phyloP scores from a whole-genome alignment of 2,329 filamentous ascomycete species.

The Diplodia corticola region DNA sequence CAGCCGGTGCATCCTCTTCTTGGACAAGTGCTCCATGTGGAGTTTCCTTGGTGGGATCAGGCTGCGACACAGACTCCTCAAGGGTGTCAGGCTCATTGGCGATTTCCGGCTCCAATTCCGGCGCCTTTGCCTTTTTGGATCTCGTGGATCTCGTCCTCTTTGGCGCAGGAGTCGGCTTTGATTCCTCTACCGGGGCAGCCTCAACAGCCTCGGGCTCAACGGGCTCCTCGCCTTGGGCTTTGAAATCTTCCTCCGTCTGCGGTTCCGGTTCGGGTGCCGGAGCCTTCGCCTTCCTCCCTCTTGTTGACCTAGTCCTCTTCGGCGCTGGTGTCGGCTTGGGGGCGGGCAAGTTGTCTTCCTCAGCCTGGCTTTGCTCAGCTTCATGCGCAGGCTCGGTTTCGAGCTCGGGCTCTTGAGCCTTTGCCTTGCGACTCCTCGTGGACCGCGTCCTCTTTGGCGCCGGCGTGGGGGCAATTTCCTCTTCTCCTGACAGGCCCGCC shows the following conservation, averaged over 20 bases:
- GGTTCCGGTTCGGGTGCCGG: neutral
- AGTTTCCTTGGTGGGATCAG: conserved; percentile 30
- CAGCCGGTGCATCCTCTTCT: too few species aligned
- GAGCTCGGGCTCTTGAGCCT: neutral
- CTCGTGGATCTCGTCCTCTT: conserved; percentile 3
- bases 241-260: neutral
- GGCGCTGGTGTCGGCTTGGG: neutral
- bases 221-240: neutral
- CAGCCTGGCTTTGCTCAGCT: neutral
- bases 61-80: conserved; percentile 26
- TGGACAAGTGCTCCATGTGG: conserved; percentile 8
- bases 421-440: conserved; percentile 11
- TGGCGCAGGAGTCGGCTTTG: neutral
- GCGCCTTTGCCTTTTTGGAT: conserved; percentile 4
- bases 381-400: neutral
- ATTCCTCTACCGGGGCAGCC: neutral
- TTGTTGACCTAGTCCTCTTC: conserved; percentile 11
- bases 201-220: neutral
- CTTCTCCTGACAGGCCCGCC: neutral
- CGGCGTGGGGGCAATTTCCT: neutral
- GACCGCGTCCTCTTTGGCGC: conserved; percentile 5
- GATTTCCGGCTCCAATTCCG: conserved; percentile 24
- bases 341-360: neutral
- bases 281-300: conserved; percentile 2
- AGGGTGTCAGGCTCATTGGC: conserved; percentile 26